Percentiles rank a stretch among this genome's conserved stretches.
These are phyloP conservation scores for Carex littledalei DNA, from an alignment of 176 grass and related monocot genomes.

Conservation along the genomic window DNA sequence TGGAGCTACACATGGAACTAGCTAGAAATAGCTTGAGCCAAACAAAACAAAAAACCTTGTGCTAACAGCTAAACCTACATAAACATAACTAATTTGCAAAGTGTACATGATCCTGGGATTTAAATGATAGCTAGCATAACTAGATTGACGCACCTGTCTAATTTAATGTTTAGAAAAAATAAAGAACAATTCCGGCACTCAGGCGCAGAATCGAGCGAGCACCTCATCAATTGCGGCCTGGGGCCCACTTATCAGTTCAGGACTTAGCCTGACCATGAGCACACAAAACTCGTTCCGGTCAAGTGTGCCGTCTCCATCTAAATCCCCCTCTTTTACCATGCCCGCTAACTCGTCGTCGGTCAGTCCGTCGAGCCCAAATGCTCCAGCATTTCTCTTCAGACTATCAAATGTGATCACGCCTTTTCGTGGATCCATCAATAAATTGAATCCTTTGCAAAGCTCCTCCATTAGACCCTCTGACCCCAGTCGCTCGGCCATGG, in stretches of 20 bases:
- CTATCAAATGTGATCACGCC: conserved; percentile 31
- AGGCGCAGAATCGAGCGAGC: not conserved
- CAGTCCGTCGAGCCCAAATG: conserved; percentile 26
- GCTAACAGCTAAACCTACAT: not conserved
- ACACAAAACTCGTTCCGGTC: conserved; percentile 36
- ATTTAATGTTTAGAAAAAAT: not conserved
- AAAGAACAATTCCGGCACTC: not conserved
- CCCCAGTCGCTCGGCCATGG: conserved; percentile 24
- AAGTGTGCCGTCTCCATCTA: conserved; percentile 31
- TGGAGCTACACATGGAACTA: not conserved
- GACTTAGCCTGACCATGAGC: conserved; percentile 41
- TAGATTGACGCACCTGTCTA: too few relatives aligned
- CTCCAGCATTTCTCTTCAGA: conserved; percentile 24
- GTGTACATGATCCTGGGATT: not conserved
- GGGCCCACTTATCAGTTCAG: conserved; percentile 20
- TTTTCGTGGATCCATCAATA: conserved; percentile 29
- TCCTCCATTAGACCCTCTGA: conserved; percentile 35
- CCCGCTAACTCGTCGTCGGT: conserved; percentile 30
- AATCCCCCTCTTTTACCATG: conserved; percentile 37
- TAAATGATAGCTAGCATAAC: not conserved
- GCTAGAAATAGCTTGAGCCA: not conserved
- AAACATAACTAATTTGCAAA: not conserved
- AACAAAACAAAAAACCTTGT: not conserved
- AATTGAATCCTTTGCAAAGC: conserved; percentile 40
- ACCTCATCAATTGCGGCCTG: not conserved